Base-by-base conservation (phyloP, 2,329 filamentous ascomycete genomes). In the Microdochium nivale region DNA sequence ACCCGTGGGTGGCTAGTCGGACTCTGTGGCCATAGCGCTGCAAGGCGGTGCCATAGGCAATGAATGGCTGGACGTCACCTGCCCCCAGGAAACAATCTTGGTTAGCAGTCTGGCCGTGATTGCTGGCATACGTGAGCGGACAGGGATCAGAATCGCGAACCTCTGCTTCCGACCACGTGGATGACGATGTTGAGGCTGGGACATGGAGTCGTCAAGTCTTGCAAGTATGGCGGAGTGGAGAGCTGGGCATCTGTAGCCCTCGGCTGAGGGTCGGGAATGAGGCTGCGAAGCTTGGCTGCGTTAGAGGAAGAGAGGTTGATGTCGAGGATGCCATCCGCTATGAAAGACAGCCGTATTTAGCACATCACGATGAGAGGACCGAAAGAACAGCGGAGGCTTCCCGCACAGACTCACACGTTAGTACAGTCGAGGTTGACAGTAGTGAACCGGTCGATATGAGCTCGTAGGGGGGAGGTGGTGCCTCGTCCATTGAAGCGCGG, bases 51-150 rank as follows among this genome's bases (percentile, higher is more conserved):
- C 84, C 86, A 1, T 90, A 66, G 0, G 86, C 84, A 19, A 89
- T 73, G 60, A 90, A 90, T 0, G 87, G 87, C 63, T 90, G 87
- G 1, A 90, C 84, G 61, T 90, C 86, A 49, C 86, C 86, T 37
- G 33, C 33, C 4, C 8, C 7, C 33, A n/a, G n/a, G n/a, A n/a
- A n/a, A n/a, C n/a, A n/a, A n/a, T 37, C 33, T 9, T 37, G 14
- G 33, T 37, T 14, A 37, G 33, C 33, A 9, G 16, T 37, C 33
- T 37, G 16, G 16, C 33, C 4, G 7, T 37, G 16, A 14, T 14
- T 37, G 33, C 33, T n/a, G n/a, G 16, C 33, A 37, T 7, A 37
- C 33, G 33, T 14, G 16, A 7, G 33, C 33, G 33, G n/a, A n/a
- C 33, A 37, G 33, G 33, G 33, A 9, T 37, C n/a, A n/a, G n/a